Conservation (phyloP, 1,284 basidiomycete genomes). For the Cutaneotrichosporon daszewskae region DNA sequence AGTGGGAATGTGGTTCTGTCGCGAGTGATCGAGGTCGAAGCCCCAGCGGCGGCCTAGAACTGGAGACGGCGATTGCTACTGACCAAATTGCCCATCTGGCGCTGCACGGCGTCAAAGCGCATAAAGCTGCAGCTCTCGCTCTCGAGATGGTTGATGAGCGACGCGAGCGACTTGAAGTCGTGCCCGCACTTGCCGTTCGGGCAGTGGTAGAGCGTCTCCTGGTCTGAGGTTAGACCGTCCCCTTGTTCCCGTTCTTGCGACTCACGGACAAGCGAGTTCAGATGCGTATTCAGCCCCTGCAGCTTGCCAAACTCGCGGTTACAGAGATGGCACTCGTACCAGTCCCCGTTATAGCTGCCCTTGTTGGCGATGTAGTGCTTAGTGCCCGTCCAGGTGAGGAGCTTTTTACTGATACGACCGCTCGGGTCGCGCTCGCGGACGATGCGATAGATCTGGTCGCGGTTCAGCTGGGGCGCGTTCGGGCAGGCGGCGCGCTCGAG, state of each 20-base stretch:
- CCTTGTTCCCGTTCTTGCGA: neutral
- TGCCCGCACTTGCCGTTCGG: slow-evolving; percentile 2
- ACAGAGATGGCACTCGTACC: slow-evolving; percentile 6
- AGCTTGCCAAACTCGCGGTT: neutral
- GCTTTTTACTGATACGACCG: slow-evolving; percentile 5
- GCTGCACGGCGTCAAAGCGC: slow-evolving; percentile 5
- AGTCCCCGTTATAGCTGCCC: slow-evolving; percentile 1
- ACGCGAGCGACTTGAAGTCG: slow-evolving; percentile 6
- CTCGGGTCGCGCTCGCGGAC: slow-evolving; percentile 5
- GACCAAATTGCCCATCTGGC: neutral
- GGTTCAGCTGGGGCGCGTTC: neutral
- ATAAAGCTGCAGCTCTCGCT: slow-evolving; percentile 8
- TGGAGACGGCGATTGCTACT: slow-evolving; percentile 3
- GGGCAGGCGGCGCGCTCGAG: slow-evolving; percentile 6
- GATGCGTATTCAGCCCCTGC: neutral
- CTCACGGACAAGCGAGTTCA: slow-evolving; percentile 5
- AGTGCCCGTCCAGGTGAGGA: neutral
- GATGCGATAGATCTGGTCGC: slow-evolving; percentile 3
- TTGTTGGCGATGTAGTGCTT: neutral
- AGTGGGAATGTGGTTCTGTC: too few species aligned
- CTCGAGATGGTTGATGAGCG: slow-evolving; percentile 9
- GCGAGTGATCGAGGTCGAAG: too few species aligned
- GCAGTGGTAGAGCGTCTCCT: slow-evolving; percentile 9
- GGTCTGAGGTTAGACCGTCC: neutral
- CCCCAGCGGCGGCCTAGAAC: too few species aligned